Evolutionary conservation across 2,329 filamentous ascomycete genomes (phyloP).

Genomic region (Cladosporium sp.): DNA sequence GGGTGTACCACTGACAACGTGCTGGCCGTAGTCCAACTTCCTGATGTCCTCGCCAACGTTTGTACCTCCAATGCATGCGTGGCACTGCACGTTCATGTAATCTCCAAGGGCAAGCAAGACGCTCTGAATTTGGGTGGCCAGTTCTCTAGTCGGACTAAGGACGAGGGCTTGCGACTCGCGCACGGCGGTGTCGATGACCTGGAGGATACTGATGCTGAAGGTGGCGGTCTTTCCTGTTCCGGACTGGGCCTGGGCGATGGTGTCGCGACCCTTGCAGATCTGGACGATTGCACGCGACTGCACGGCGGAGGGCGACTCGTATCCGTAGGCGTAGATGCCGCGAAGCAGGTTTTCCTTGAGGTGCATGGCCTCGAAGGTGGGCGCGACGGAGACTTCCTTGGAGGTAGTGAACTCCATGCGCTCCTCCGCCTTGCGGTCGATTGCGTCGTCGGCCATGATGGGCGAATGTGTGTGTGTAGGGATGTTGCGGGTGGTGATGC

Average conservation of each 20-base stretch:
- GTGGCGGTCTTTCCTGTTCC: slow-evolving; percentile 99
- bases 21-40: slow-evolving; percentile 90
- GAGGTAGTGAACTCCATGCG: slow-evolving; percentile 98
- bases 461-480: slow-evolving; percentile 1
- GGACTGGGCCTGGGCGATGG: slow-evolving; percentile 97
- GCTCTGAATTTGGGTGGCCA: slow-evolving; percentile 99
- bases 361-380: slow-evolving; percentile 86
- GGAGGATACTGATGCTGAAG: slow-evolving; percentile 98
- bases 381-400: slow-evolving; percentile 93
- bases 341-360: slow-evolving; percentile 96
- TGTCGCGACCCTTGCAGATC: slow-evolving; percentile 98
- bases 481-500: slow-evolving; percentile 14
- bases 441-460: slow-evolving; percentile 80
- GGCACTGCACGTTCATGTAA: slow-evolving; percentile 99
- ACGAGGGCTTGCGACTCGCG: slow-evolving; percentile 99
- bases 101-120: slow-evolving; percentile 98
- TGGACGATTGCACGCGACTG: slow-evolving; percentile 98
- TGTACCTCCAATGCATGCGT: slow-evolving; percentile 98
- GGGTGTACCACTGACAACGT: slow-evolving; percentile 96
- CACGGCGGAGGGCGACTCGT: slow-evolving; percentile 95
- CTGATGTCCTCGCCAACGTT: slow-evolving; percentile 99
- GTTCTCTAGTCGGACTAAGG: slow-evolving; percentile 94
- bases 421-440: slow-evolving; percentile 93
- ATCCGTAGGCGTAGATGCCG: slow-evolving; percentile 97
- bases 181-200: slow-evolving; percentile 94